Conservation (phyloP, 768 basidiomycete genomes). For the Psilocybe azurescens region DNA sequence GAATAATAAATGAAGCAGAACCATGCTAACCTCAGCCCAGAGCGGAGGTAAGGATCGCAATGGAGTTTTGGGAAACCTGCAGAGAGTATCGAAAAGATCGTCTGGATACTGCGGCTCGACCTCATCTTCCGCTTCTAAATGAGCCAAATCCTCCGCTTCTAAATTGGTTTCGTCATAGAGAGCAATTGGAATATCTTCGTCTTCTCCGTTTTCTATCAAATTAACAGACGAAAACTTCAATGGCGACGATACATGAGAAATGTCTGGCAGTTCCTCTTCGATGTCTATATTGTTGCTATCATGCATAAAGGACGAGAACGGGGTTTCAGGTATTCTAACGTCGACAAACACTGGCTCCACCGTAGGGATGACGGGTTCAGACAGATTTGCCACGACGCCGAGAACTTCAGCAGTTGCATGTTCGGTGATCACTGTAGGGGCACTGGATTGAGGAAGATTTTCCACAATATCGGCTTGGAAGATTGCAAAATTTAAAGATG, state of each 20-base stretch:
- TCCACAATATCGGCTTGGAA: not conserved
- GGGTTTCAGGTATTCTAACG: not conserved
- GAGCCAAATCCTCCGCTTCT: not conserved
- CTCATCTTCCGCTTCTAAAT: not conserved
- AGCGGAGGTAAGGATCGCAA: slow-evolving; percentile 23
- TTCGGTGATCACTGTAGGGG: not conserved
- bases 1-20: slow-evolving; percentile 10
- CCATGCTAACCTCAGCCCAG: slow-evolving; percentile 23
- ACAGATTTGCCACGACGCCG: no score
- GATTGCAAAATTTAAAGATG: not conserved
- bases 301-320: not conserved
- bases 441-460: not conserved
- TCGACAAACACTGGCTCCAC: not conserved
- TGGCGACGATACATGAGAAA: not conserved
- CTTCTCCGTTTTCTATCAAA: not conserved
- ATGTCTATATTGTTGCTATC: not conserved
- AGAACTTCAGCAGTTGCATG: not conserved
- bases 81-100: not conserved
- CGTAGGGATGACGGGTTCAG: not conserved
- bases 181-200: not conserved
- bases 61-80: slow-evolving; percentile 15
- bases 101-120: not conserved
- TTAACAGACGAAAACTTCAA: not conserved
- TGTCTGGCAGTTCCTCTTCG: not conserved
- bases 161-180: not conserved